Evolutionary conservation across 495 filamentous ascomycete species (phyloP).

Genomic region (Emericellopsis terricola): DNA sequence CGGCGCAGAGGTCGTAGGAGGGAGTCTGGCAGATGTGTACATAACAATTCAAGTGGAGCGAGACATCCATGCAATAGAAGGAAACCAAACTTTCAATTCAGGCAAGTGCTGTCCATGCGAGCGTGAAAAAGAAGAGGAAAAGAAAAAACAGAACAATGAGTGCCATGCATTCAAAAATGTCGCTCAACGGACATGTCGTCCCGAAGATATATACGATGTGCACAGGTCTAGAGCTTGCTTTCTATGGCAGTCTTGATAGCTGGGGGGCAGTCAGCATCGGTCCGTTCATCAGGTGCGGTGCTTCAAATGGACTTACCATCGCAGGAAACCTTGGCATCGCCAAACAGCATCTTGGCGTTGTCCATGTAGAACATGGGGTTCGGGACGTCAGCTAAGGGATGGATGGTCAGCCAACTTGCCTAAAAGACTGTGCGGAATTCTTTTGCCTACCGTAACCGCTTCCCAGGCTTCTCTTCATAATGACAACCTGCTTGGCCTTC

Average conservation of each 20-base stretch:
- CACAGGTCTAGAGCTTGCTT: slow-evolving; percentile 19
- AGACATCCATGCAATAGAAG: background rate
- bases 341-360: slow-evolving; percentile 68
- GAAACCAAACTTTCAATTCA: background rate
- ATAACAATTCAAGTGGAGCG: too few species aligned
- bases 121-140: background rate
- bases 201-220: too few species aligned
- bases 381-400: slow-evolving; percentile 48
- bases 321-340: slow-evolving; percentile 63
- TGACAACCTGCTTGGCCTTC: slow-evolving; percentile 78
- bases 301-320: slow-evolving; percentile 33
- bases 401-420: slow-evolving; percentile 3
- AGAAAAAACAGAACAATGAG: background rate
- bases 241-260: slow-evolving; percentile 36
- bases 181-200: slow-evolving; percentile 1
- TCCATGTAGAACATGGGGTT: slow-evolving; percentile 85
- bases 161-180: background rate
- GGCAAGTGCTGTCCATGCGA: background rate
- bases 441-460: slow-evolving; percentile 53
- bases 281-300: background rate
- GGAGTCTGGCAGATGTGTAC: background rate
- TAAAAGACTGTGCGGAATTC: background rate
- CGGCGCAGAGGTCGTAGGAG: slow-evolving; percentile 12
- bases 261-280: slow-evolving; percentile 6
- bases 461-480: slow-evolving; percentile 73